Percentiles rank a stretch among this genome's conserved stretches.
Conservation (phyloP, 208 protist genomes). For the Trypanosomatidae sp. region DNA sequence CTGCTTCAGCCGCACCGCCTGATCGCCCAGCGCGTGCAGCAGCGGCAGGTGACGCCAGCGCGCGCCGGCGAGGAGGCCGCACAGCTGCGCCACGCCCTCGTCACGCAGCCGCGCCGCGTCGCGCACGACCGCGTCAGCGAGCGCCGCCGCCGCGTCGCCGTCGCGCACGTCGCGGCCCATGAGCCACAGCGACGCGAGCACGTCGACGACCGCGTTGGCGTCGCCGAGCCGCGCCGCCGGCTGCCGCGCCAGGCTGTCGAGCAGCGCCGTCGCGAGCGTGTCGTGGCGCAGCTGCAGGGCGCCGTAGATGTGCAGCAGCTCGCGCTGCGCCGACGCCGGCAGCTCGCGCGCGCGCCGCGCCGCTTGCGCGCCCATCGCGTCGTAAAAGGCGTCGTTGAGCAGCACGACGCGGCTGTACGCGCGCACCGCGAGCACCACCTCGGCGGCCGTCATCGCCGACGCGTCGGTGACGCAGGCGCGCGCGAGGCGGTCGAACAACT, state of each 20-base stretch:
- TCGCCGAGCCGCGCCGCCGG: slow-evolving; percentile 14
- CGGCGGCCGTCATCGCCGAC: slow-evolving; percentile 21
- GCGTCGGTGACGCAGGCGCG: slow-evolving; percentile 14
- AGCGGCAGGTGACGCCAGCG: slow-evolving; percentile 28
- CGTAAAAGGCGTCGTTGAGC: slow-evolving; percentile 43
- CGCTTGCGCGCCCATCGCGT: slow-evolving; percentile 20
- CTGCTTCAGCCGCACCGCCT: slow-evolving; percentile 16
- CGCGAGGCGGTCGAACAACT: slow-evolving; percentile 40
- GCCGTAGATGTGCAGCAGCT: slow-evolving; percentile 43
- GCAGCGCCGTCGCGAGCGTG: slow-evolving; percentile 9
- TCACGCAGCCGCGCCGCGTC: slow-evolving; percentile 20
- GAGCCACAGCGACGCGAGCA: slow-evolving; percentile 48
- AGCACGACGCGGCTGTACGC: slow-evolving; percentile 57
- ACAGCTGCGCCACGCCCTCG: slow-evolving; percentile 34
- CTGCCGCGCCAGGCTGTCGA: slow-evolving; percentile 10
- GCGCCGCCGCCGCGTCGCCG: slow-evolving; percentile 2
- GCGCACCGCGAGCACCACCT: slow-evolving; percentile 44
- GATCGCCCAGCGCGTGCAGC: slow-evolving; percentile 29
- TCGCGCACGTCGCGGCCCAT: slow-evolving; percentile 25
- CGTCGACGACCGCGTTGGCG: slow-evolving; percentile 25
- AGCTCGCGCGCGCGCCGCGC: slow-evolving; percentile 19
- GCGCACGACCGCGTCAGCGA: slow-evolving; percentile 24
- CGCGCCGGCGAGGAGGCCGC: slow-evolving; percentile 28
- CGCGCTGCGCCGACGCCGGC: slow-evolving; percentile 30
- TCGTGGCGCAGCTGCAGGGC: slow-evolving; percentile 23